These are phyloP conservation scores for Sclerotinia subarctica DNA, from an alignment of 2,329 filamentous ascomycete genomes.

Conservation along the genomic window DNA sequence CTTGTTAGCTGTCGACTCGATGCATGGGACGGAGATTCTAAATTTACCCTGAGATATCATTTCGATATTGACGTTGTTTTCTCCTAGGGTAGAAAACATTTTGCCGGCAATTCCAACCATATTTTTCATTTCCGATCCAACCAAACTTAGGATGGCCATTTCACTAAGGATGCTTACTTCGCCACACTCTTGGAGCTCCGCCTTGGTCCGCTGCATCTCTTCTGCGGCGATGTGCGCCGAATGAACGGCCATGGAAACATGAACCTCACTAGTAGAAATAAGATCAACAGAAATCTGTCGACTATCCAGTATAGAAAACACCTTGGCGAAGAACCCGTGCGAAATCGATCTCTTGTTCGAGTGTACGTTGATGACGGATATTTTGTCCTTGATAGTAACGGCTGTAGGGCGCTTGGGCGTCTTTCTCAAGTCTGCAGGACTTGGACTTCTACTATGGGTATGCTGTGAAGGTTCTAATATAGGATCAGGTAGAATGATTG, in stretches of 20 bases:
- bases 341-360: slow-evolving; percentile 95
- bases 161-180: slow-evolving; percentile 85
- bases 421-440: slow-evolving; percentile 46
- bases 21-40: slow-evolving; percentile 4
- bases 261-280: slow-evolving; percentile 94
- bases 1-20: slow-evolving; percentile 11
- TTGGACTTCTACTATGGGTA: slow-evolving; percentile 45
- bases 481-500: slow-evolving; percentile 77
- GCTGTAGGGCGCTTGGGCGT: slow-evolving; percentile 76
- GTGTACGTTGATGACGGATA: slow-evolving; percentile 96
- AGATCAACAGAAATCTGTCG: slow-evolving; percentile 89
- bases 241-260: slow-evolving; percentile 96
- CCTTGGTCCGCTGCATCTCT: slow-evolving; percentile 63
- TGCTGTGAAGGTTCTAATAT: slow-evolving; percentile 52
- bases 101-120: slow-evolving; percentile 90
- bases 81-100: slow-evolving; percentile 93
- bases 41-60: slow-evolving; percentile 94
- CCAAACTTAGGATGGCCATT: slow-evolving; percentile 94
- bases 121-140: slow-evolving; percentile 95
- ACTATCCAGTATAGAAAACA: slow-evolving; percentile 86
- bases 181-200: slow-evolving; percentile 75
- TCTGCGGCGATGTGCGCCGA: slow-evolving; percentile 64
- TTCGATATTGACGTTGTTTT: slow-evolving; percentile 94
- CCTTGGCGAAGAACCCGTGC: slow-evolving; percentile 91
- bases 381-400: slow-evolving; percentile 96